These are phyloP conservation scores for Candida dajiaensis DNA, from an alignment of 805 yeast genomes.

Conservation along the genomic window DNA sequence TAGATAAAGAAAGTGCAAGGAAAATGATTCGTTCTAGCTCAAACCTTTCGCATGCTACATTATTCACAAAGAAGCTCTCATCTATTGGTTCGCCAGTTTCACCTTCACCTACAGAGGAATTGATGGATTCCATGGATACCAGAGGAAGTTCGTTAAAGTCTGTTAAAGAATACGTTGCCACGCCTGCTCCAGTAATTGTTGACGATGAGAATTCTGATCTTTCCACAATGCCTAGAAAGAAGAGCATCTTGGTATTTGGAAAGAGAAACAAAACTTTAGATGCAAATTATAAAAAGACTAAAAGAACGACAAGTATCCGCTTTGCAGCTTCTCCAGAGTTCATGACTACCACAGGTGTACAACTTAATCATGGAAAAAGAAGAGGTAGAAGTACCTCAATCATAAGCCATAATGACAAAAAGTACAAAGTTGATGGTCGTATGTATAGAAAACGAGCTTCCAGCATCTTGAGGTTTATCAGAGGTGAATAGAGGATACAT, in stretches of 20 bases:
- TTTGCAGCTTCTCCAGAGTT: background rate
- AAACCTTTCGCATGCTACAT: background rate
- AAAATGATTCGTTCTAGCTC: conserved; percentile 2
- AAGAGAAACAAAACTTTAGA: background rate
- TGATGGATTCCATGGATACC: background rate
- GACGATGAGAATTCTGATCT: background rate
- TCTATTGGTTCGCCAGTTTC: background rate
- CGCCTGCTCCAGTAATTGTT: background rate
- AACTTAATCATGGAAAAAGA: background rate
- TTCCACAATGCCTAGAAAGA: background rate
- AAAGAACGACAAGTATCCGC: background rate
- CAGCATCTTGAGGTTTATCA: background rate
- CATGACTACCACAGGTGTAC: background rate
- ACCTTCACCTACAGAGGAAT: background rate
- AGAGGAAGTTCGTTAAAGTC: background rate
- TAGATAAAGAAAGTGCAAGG: conserved; percentile 8
- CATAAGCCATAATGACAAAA: background rate
- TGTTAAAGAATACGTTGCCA: background rate
- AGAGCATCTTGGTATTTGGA: background rate
- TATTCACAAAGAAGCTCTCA: background rate
- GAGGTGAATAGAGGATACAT: background rate
- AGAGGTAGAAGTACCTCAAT: background rate
- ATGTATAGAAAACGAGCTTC: background rate
- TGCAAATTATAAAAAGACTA: background rate
- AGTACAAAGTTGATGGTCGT: background rate